phyloP scores from a whole-genome alignment of 106 monocot species.

The Vanilla planifolia region DNA sequence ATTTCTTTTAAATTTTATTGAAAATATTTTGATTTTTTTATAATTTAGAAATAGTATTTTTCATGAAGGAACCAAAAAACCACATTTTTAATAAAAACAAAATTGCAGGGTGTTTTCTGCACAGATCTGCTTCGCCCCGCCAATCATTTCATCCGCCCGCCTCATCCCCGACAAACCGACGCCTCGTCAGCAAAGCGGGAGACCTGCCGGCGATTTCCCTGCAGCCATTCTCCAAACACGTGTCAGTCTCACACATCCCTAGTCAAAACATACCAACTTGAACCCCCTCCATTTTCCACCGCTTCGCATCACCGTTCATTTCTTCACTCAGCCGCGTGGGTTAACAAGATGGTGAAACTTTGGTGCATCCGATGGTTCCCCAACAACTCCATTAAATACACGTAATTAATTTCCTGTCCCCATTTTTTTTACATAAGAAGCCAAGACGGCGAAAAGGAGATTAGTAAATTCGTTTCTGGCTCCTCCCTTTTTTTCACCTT shows the following conservation, averaged over 20 bases:
- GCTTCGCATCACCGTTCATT: not conserved
- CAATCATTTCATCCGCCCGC: conserved; percentile 35
- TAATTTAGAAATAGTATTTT: too few species aligned
- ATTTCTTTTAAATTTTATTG: too few species aligned
- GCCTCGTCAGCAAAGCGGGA: conserved; percentile 30
- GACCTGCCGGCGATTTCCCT: conserved; percentile 46
- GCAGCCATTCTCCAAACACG: conserved; percentile 27
- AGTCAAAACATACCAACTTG: not conserved
- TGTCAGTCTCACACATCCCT: conserved; percentile 2
- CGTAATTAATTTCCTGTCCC: not conserved
- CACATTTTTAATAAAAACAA: too few species aligned
- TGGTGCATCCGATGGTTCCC: not conserved
- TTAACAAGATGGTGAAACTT: not conserved
- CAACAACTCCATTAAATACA: not conserved
- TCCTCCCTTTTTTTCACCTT: not conserved
- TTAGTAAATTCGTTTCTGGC: not conserved
- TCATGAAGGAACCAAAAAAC: too few species aligned
- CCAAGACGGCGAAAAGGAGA: not conserved
- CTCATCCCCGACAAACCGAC: conserved; percentile 48
- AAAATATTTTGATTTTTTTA: too few species aligned
- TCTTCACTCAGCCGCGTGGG: too few species aligned
- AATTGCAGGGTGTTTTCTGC: too few species aligned
- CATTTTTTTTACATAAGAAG: not conserved
- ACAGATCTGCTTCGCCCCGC: too few species aligned
- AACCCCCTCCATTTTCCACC: not conserved